Conservation (phyloP, 2,329 filamentous ascomycete genomes). For the Trichoderma sp. region DNA sequence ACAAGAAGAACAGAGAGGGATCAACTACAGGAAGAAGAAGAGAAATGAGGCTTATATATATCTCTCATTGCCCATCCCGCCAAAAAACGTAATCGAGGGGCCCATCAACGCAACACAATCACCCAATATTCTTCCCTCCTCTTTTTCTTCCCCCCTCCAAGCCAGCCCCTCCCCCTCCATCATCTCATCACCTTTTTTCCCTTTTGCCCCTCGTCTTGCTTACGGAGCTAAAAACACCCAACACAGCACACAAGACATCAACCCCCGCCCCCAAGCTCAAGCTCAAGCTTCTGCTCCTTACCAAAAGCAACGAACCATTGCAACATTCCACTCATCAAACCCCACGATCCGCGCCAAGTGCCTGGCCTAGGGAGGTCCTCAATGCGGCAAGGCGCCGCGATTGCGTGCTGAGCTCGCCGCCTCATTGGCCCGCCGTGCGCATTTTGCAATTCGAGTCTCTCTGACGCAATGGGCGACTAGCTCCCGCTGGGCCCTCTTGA, state of each 20-base stretch:
- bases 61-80: neutral
- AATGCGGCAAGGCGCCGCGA: slow-evolving; percentile 25
- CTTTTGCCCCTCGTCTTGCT: neutral
- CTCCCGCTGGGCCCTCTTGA: neutral
- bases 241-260: neutral
- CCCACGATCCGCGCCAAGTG: slow-evolving; percentile 20
- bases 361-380: slow-evolving; percentile 15
- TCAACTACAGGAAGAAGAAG: neutral
- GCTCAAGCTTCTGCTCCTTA: neutral
- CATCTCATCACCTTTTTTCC: slow-evolving; percentile 10
- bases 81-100: slow-evolving; percentile 19
- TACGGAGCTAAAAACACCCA: neutral
- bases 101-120: slow-evolving; percentile 19
- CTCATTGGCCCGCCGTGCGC: slow-evolving; percentile 27
- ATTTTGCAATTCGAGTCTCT: slow-evolving; percentile 31
- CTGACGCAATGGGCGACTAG: slow-evolving; percentile 31
- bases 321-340: neutral
- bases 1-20: neutral
- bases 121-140: neutral
- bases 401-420: slow-evolving; percentile 30
- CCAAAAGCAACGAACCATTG: neutral
- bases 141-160: neutral
- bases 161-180: slow-evolving; percentile 19
- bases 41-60: slow-evolving; percentile 9
- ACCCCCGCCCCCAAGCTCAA: neutral